These are phyloP conservation scores for Zasmidium cellare DNA, from an alignment of 2,329 filamentous ascomycete genomes.

Conservation along the genomic window DNA sequence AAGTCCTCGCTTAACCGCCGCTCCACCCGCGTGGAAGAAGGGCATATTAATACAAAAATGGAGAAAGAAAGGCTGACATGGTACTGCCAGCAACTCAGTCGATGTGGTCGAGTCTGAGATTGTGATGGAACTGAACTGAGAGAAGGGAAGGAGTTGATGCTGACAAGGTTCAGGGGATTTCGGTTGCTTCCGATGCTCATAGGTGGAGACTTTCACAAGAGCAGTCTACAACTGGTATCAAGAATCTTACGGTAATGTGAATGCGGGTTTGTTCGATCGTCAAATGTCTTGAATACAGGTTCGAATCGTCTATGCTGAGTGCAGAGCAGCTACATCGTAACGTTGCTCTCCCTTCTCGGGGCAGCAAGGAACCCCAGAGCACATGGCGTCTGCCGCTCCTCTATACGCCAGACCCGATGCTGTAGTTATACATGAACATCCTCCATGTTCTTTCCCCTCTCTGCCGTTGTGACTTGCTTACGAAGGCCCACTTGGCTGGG, in stretches of 20 bases:
- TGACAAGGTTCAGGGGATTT: background rate
- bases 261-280: background rate
- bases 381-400: background rate
- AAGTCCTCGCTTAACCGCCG: slow-evolving; percentile 14
- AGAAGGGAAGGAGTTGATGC: background rate
- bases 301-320: background rate
- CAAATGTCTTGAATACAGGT: background rate
- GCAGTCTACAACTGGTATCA: background rate
- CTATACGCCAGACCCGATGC: background rate
- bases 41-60: slow-evolving; percentile 1
- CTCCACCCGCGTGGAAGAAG: slow-evolving; percentile 21
- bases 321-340: background rate
- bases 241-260: too few relatives aligned
- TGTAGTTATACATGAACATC: background rate
- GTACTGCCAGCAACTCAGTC: too few relatives aligned
- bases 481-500: slow-evolving; percentile 1
- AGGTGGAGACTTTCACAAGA: background rate
- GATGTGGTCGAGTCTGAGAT: too few relatives aligned
- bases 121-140: too few relatives aligned
- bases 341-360: background rate
- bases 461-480: too few relatives aligned
- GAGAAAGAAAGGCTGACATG: background rate
- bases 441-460: background rate
- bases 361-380: background rate
- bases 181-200: background rate